Percentiles rank a stretch among this genome's conserved stretches.
These are phyloP conservation scores for Trichoderma arundinaceum DNA, from an alignment of 2,329 filamentous ascomycete species.

Conservation along the genomic window DNA sequence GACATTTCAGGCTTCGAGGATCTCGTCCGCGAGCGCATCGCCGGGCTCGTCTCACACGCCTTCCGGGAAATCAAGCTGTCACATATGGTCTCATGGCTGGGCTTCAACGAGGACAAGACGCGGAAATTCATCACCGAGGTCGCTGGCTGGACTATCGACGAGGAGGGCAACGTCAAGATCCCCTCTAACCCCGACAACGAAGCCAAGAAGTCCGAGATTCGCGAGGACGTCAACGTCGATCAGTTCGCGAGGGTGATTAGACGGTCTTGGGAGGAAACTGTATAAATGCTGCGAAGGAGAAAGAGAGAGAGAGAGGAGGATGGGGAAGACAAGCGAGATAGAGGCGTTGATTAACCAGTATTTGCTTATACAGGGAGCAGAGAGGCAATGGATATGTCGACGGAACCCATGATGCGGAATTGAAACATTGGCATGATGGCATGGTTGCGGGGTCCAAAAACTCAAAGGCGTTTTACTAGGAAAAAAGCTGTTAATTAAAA, in stretches of 20 bases:
- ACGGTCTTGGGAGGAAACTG: constrained; percentile 79
- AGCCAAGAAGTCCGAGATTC: constrained; percentile 92
- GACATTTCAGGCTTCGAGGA: constrained; percentile 97
- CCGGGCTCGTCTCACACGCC: constrained; percentile 80
- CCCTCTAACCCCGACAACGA: constrained; percentile 97
- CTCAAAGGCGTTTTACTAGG: constrained; percentile 42
- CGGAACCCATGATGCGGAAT: constrained; percentile 40
- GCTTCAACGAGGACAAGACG: constrained; percentile 69
- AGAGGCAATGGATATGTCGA: constrained; percentile 40
- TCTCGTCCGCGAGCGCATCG: constrained; percentile 86
- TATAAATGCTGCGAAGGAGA: constrained; percentile 36
- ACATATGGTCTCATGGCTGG: constrained; percentile 77
- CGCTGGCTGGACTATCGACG: constrained; percentile 83
- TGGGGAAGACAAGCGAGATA: neutral
- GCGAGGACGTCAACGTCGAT: constrained; percentile 92
- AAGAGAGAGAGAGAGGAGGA: neutral
- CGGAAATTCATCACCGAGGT: constrained; percentile 83
- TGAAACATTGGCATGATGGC: constrained; percentile 39
- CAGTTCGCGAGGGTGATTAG: constrained; percentile 82
- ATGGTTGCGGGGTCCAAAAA: constrained; percentile 40
- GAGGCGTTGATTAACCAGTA: constrained; percentile 34
- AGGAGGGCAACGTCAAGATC: constrained; percentile 70
- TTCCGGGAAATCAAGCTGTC: constrained; percentile 74
- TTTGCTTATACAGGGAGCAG: constrained; percentile 34
- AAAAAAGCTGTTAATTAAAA: constrained; percentile 32